phyloP scores from a whole-genome alignment of 2,329 filamentous ascomycete species.

The Graphilbum fragrans region DNA sequence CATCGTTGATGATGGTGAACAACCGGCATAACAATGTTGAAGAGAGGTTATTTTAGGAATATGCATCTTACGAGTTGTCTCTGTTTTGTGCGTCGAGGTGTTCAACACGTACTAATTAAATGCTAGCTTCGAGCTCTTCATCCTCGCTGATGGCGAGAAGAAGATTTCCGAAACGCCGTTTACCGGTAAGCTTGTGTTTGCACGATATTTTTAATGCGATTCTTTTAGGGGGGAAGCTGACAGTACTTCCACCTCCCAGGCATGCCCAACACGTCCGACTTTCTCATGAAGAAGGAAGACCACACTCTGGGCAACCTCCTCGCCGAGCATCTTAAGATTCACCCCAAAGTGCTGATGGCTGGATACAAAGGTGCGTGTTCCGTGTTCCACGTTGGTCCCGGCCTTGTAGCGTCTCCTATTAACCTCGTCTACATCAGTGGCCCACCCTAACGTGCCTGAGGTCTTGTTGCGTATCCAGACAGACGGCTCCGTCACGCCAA shows the following conservation, averaged over 20 bases:
- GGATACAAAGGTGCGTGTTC: conserved; percentile 66
- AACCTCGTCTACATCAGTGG: conserved; percentile 22
- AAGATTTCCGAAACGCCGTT: conserved; percentile 85
- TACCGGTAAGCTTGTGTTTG: conserved; percentile 52
- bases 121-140: conserved; percentile 79
- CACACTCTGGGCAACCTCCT: conserved; percentile 91
- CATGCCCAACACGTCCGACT: conserved; percentile 89
- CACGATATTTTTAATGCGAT: not conserved
- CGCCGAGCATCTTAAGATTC: conserved; percentile 71
- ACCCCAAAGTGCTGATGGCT: conserved; percentile 75
- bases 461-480: conserved; percentile 75
- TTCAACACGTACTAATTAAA: not conserved
- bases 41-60: conserved; percentile 14
- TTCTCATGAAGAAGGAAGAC: conserved; percentile 92
- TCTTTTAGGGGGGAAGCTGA: too few species aligned
- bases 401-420: not conserved
- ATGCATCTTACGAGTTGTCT: not conserved
- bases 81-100: not conserved
- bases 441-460: conserved; percentile 49
- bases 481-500: conserved; percentile 77
- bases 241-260: conserved; percentile 36
- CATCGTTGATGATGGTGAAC: conserved; percentile 16
- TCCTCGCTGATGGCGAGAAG: conserved; percentile 79
- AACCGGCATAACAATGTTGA: conserved; percentile 26
- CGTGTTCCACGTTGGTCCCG: not conserved